A percentile compares a stretch with the other conserved stretches of the same genome.
phyloP scores from a whole-genome alignment of 176 grass and related monocot genomes.

The Calamus simplicifolius region DNA sequence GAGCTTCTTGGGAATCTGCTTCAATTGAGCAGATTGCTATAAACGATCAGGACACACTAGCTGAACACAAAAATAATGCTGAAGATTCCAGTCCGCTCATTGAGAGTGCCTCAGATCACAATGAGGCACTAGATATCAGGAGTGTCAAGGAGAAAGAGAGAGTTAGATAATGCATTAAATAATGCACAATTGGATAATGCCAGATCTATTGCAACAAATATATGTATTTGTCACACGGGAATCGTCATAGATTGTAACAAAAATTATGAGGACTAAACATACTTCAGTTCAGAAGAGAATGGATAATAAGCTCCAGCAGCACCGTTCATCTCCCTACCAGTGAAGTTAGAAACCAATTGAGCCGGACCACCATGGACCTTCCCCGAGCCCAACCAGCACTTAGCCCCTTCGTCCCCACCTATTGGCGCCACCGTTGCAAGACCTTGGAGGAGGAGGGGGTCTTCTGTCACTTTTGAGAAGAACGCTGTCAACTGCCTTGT shows the following conservation, averaged over 20 bases:
- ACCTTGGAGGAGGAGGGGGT: slow-evolving; percentile 41
- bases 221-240: too few species aligned
- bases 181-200: slow-evolving; percentile 4
- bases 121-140: slow-evolving; percentile 1
- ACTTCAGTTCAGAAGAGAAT: too few species aligned
- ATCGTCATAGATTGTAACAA: too few species aligned
- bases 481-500: slow-evolving; percentile 72
- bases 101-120: slow-evolving; percentile 1
- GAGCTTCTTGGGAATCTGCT: background rate
- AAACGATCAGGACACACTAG: background rate
- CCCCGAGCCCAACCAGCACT: too few species aligned
- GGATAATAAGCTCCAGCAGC: too few species aligned
- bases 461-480: slow-evolving; percentile 59
- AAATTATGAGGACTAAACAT: too few species aligned
- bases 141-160: background rate
- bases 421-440: slow-evolving; percentile 13
- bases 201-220: background rate
- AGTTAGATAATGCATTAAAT: slow-evolving; percentile 1
- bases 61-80: background rate
- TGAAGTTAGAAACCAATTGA: too few species aligned
- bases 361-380: too few species aligned
- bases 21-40: background rate
- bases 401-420: too few species aligned
- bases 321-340: too few species aligned
- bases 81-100: background rate